Evolutionary conservation across 225 moss, liverwort and hornwort species (phyloP).

Genomic region (Ulota crispa): DNA sequence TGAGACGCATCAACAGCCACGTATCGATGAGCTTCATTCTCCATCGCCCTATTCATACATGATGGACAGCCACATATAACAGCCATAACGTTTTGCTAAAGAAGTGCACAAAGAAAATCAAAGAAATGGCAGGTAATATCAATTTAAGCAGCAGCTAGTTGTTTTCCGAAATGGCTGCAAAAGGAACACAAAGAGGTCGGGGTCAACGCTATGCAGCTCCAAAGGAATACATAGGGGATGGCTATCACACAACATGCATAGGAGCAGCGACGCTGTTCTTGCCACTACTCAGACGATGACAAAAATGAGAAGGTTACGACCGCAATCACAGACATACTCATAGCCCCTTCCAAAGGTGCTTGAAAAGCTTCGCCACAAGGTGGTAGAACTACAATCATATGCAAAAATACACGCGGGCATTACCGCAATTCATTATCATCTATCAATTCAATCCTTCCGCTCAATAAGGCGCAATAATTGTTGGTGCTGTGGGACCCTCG

Average conservation of each 20-base stretch:
- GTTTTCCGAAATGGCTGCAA: background rate
- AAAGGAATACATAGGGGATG: background rate
- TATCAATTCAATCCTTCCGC: conserved; percentile 21
- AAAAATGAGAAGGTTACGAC: conserved; percentile 13
- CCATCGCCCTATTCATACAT: conserved; percentile 38
- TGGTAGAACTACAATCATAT: conserved; percentile 24
- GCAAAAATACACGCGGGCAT: conserved; percentile 1
- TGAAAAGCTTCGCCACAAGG: background rate
- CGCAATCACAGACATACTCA: conserved; percentile 14
- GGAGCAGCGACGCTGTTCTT: background rate
- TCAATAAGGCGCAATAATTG: conserved; percentile 30
- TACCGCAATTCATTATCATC: conserved; percentile 5
- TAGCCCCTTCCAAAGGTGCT: background rate
- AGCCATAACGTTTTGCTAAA: conserved; percentile 15
- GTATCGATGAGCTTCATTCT: conserved; percentile 38
- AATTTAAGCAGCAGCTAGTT: background rate
- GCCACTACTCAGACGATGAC: conserved; percentile 13
- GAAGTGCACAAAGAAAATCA: conserved; percentile 6
- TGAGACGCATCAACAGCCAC: conserved; percentile 33
- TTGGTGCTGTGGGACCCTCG: conserved; percentile 20
- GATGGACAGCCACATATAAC: conserved; percentile 14
- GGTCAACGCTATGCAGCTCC: conserved; percentile 24
- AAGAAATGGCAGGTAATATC: background rate
- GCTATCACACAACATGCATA: conserved; percentile 15
- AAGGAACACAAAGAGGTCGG: background rate